phyloP scores from a whole-genome alignment of 2,329 filamentous ascomycete genomes.

The Hypoxylon sp. region DNA sequence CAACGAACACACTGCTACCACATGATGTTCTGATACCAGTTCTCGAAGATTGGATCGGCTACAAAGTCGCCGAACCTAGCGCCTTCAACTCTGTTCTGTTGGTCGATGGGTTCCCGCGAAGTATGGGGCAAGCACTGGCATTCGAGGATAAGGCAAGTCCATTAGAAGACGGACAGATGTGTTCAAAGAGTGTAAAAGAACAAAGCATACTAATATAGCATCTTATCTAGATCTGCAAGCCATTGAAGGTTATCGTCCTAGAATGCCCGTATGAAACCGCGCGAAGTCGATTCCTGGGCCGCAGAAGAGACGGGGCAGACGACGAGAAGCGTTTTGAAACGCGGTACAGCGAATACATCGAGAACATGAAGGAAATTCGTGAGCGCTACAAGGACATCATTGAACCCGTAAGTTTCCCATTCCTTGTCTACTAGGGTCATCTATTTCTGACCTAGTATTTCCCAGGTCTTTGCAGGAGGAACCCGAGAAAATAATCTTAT shows the following conservation, averaged over 20 bases:
- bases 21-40: conserved; percentile 34
- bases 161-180: background rate
- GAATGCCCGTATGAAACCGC: conserved; percentile 32
- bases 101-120: conserved; percentile 48
- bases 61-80: background rate
- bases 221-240: conserved; percentile 36
- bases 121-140: conserved; percentile 36
- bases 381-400: conserved; percentile 33
- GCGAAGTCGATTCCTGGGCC: conserved; percentile 29
- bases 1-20: conserved; percentile 35
- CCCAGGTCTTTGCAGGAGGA: conserved; percentile 28
- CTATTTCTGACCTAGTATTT: conserved; percentile 11
- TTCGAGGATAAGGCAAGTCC: conserved; percentile 42
- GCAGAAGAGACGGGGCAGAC: conserved; percentile 37
- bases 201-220: conserved; percentile 5
- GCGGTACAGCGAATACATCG: conserved; percentile 41
- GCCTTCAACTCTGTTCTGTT: conserved; percentile 22
- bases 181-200: background rate
- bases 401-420: conserved; percentile 28
- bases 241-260: conserved; percentile 36
- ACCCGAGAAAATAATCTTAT: conserved; percentile 9
- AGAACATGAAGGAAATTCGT: conserved; percentile 40
- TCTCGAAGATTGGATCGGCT: conserved; percentile 36
- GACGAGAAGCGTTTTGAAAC: conserved; percentile 38
- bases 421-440: no score